Evolutionary conservation across 73 alveolate species (phyloP).

Genomic region (Paramecium sonneborni): DNA sequence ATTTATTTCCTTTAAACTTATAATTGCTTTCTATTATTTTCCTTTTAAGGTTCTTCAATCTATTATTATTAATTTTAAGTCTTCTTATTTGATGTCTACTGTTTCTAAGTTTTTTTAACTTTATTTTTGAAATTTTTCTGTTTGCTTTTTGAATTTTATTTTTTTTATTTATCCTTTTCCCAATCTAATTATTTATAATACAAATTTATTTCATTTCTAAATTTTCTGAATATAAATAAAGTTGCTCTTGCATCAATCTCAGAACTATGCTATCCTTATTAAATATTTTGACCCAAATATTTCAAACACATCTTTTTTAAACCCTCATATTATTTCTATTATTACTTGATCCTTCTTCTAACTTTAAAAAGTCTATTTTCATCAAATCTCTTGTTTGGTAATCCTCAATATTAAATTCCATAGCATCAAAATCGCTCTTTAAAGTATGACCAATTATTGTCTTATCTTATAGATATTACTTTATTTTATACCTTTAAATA

Average conservation of each 20-base stretch:
- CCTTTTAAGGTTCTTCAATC: background rate
- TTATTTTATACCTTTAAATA: constrained; percentile 52
- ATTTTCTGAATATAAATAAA: constrained; percentile 73
- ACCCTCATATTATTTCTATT: background rate
- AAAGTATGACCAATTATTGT: constrained; percentile 80
- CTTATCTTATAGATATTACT: constrained; percentile 59
- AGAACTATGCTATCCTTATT: constrained; percentile 77
- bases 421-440: constrained; percentile 74
- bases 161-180: background rate
- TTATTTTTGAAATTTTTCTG: background rate
- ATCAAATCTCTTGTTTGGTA: constrained; percentile 71
- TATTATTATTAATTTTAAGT: background rate
- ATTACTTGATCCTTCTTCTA: constrained; percentile 68
- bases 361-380: constrained; percentile 60
- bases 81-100: background rate
- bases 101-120: background rate
- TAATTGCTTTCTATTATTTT: background rate
- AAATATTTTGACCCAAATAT: constrained; percentile 67
- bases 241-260: constrained; percentile 85
- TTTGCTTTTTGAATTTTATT: background rate
- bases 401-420: constrained; percentile 67
- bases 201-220: constrained; percentile 49
- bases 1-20: background rate
- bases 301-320: constrained; percentile 69
- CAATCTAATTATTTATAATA: background rate